Base-by-base conservation (phyloP, 805 yeast species). In the Torulaspora quercuum region DNA sequence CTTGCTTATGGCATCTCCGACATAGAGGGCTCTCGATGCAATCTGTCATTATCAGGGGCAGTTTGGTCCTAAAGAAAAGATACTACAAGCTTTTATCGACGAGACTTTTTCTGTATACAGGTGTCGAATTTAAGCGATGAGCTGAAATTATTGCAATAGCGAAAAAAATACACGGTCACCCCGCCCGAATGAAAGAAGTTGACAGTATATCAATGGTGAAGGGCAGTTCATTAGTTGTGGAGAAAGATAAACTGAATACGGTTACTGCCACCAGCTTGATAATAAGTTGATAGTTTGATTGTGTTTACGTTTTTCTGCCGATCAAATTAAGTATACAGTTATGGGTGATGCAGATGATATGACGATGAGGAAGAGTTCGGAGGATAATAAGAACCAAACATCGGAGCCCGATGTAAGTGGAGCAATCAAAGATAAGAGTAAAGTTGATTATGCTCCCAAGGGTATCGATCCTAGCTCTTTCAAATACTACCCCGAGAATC, bases 401-500 rank as follows among this genome's bases (percentile, higher is more conserved):
- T 20, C 12, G 18, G 21, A 7, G 13, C 7, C 19, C 13, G 27
- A 11, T 12, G 18, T 28, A 1, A 28, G 11, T 10, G 37, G 37
- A n/a, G 23, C 30, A 6, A 28, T 26, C 7, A 48, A 40, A 12
- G 48, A 50, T 18, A 44, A 35, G 20, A 18, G 32, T 4, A 46
- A 52, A 15, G 45, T 55, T 13, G 50, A 55, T 33, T 55, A 43
- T 31, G 49, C 55, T 2, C 53, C 55, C 2, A 40, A 49, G 21
- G 41, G 43, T 7, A 27, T 38, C 7, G 45, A 48, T 14, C 44
- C 54, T 8, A 33, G 39, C 7, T 35, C 50, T 7, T 60, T 43
- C 41, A 49, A 53, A 25, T 61, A 55, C 32, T 61, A 83, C 52
- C 97, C 97, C 0, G 98, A 92, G 48, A 78, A 79, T 37, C 97